Base-by-base conservation (phyloP, 768 basidiomycete species). In the Brasilioporus rufonigricans region DNA sequence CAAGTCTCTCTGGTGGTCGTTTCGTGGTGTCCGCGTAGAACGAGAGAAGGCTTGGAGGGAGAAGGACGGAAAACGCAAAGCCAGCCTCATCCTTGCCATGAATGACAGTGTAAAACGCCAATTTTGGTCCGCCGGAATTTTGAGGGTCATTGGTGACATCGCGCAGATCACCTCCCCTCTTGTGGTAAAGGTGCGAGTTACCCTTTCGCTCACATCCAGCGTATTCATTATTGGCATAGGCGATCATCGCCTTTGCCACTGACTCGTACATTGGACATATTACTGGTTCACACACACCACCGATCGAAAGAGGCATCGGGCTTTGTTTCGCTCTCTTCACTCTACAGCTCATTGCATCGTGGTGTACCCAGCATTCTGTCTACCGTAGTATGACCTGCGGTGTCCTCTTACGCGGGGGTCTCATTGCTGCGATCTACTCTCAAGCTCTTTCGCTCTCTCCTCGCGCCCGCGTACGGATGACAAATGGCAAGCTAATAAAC, bases 401-500 rank as follows among this genome's bases (percentile, higher is more conserved):
- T 24, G 91, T 94, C 3, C 79, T 93, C 18, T 65, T 90, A 13
- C 84, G 94, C 33, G 87, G 86, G 10, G 93, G 92, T 2, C 79
- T 97, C 43, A 96, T 97, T 61, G 86, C 89, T 1, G 86, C 90
- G 1, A 87, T 97, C 33, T 97, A 93, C 71, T 78, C 82, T 26
- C 85, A 87, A 39, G 86, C 88, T 1, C 77, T 97, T 24, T 80
- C 75, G 26, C 78, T 98, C 29, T 88, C 89, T 2, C 81, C 89
- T 18, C 85, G 91, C 39, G 84, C 92, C 5, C 82, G 95, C 7
- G 84, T 85, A 1, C 85, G 81, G 10, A 79, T 95, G 40, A 84
- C 90, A 1, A 97, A 92, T 64, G 95, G 93, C 23, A 89, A 89
- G 65, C 80, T 97, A 13, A 87, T 97, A 59, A 95, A 93, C 60